Base-by-base conservation (phyloP, 2,329 filamentous ascomycete species). In the Hansfordia pulvinata region DNA sequence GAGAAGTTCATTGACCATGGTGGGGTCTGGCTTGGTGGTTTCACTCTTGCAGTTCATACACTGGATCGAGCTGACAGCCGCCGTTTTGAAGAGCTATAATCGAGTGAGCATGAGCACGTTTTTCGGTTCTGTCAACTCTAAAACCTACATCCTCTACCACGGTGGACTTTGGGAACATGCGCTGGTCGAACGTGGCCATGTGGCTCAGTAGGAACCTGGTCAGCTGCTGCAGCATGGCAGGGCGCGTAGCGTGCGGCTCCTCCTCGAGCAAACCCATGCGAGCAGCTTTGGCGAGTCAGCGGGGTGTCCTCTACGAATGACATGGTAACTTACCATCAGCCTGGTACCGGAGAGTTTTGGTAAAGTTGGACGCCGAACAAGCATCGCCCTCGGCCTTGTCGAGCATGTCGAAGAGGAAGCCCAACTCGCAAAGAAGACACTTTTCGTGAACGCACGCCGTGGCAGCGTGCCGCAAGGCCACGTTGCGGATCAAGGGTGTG, bases 381-480 rank as follows among this genome's bases (percentile, higher is more conserved):
- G 92, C 93, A 30, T 86, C 79, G 1, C 86, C 88, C 35, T 80
- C 79, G 3, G 90, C 90, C 49, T 96, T 98, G 42, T 96, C 81
- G 14, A 98, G 66, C 90, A 98, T 98, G 46, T 98, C 92, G 41
- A 93, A 92, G 8, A 98, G 60, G 47, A 90, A 98, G 1, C 90
- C 90, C 37, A 98, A 64, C 52, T 98, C 90, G 52, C 90, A 98
- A 2, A 98, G 58, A 21, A 98, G 60, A 50, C 90, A 98, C 17
- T 73, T 68, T 29, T 93, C 85, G 38, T 72, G 74, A 3, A 85
- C 61, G 46, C 90, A 98, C 10, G 78, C 70, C 7, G 81, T 83
- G 1, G 90, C 84, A 2, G 86, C 80, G 49, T 98, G 90, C 32
- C 86, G 76, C 2, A 98, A 64, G 8, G 90, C 81, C 27, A 92